Conservation (phyloP, 1,139 yeast species). For the Pichia sp. region DNA sequence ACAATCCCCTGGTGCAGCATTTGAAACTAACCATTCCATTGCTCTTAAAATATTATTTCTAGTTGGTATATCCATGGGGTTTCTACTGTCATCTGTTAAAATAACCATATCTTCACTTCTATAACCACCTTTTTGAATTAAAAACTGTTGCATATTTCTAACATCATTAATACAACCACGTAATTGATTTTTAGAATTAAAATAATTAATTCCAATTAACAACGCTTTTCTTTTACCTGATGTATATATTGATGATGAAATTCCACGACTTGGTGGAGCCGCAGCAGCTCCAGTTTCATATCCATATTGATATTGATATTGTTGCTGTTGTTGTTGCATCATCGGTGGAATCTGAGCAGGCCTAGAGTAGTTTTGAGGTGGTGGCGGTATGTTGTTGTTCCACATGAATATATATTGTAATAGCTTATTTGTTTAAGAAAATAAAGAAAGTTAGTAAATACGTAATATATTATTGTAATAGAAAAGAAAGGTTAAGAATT, state of each 20-base stretch:
- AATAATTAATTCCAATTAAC: constrained; percentile 80
- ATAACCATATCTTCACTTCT: constrained; percentile 74
- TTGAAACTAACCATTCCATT: constrained; percentile 84
- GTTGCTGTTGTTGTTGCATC: too few species aligned
- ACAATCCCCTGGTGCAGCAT: constrained; percentile 82
- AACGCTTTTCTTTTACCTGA: constrained; percentile 62
- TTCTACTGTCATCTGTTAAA: constrained; percentile 64
- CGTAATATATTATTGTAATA: too few species aligned
- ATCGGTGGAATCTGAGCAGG: too few species aligned
- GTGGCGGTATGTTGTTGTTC: too few species aligned
- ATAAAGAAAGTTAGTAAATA: too few species aligned
- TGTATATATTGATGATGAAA: not conserved
- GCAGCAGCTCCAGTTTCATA: too few species aligned
- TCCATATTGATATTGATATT: too few species aligned
- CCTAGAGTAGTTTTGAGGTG: too few species aligned
- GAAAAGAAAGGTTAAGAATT: too few species aligned
- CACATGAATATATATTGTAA: too few species aligned
- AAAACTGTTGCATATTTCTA: constrained; percentile 52
- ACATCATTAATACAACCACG: constrained; percentile 88
- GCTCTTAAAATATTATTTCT: constrained; percentile 74
- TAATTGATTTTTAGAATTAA: constrained; percentile 63
- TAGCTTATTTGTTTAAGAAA: too few species aligned
- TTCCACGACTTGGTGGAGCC: too few species aligned
- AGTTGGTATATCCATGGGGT: constrained; percentile 65
- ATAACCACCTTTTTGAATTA: constrained; percentile 60